Conservation (phyloP, 768 basidiomycete genomes). For the Suillus ampliporus region DNA sequence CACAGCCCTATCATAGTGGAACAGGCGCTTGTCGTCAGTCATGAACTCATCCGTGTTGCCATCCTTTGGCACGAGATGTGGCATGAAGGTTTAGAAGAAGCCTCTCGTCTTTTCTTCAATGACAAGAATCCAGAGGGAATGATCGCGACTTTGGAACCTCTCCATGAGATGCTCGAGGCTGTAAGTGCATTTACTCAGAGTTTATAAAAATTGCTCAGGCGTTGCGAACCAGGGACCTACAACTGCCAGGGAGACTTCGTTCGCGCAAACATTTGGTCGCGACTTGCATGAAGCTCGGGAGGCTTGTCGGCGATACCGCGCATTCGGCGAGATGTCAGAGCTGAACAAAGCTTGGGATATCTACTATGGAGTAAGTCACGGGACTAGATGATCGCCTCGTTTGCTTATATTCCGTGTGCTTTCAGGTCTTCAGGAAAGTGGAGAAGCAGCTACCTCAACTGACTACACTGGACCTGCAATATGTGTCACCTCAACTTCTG, state of each 20-base stretch:
- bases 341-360: constrained; percentile 99
- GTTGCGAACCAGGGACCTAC: constrained; percentile 73
- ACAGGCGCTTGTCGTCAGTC: constrained; percentile 87
- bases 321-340: constrained; percentile 86
- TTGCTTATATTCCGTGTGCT: background rate
- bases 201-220: constrained; percentile 7
- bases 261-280: constrained; percentile 90
- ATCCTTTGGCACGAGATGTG: constrained; percentile 99
- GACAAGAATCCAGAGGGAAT: constrained; percentile 97
- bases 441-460: constrained; percentile 92
- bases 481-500: constrained; percentile 91
- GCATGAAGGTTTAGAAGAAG: constrained; percentile 99
- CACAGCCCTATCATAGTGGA: constrained; percentile 88
- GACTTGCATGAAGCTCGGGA: constrained; percentile 93
- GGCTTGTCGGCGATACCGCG: constrained; percentile 84
- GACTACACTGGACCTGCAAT: constrained; percentile 92
- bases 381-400: constrained; percentile 2
- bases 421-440: constrained; percentile 92
- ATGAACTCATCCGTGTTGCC: constrained; percentile 95
- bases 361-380: constrained; percentile 82
- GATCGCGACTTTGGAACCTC: constrained; percentile 90
- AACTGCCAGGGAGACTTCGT: constrained; percentile 93
- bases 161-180: constrained; percentile 91
- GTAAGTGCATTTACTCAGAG: constrained; percentile 49
- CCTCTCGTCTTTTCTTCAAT: constrained; percentile 94